A percentile compares a stretch with the other conserved stretches of the same genome.
Conservation (phyloP, 768 basidiomycete species). For the Suillus subluteus region DNA sequence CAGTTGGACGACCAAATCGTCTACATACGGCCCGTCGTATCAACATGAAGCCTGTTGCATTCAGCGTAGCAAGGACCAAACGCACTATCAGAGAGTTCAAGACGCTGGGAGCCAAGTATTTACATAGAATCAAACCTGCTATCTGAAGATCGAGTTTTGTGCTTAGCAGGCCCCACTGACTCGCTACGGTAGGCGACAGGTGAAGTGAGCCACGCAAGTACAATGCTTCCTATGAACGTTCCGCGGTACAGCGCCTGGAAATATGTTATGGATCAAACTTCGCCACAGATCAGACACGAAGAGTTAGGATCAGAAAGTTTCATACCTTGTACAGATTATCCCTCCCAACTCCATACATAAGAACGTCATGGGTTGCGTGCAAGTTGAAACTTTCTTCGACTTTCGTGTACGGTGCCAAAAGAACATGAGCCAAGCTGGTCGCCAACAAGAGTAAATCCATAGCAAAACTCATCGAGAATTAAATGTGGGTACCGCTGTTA, state of each 20-base stretch:
- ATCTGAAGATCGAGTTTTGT: slow-evolving; percentile 75
- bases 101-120: slow-evolving; percentile 1
- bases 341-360: slow-evolving; percentile 68
- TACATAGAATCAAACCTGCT: slow-evolving; percentile 49
- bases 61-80: slow-evolving; percentile 66
- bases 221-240: slow-evolving; percentile 80
- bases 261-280: slow-evolving; percentile 91
- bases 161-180: slow-evolving; percentile 43
- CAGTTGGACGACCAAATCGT: slow-evolving; percentile 65
- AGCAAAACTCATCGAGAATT: slow-evolving; percentile 19
- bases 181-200: slow-evolving; percentile 51
- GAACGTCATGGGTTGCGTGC: slow-evolving; percentile 87
- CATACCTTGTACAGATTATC: slow-evolving; percentile 41
- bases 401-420: slow-evolving; percentile 88
- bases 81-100: slow-evolving; percentile 55
- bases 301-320: not conserved
- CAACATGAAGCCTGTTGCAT: slow-evolving; percentile 63
- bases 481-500: not conserved
- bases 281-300: slow-evolving; percentile 12
- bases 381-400: slow-evolving; percentile 98
- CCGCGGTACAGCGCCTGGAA: slow-evolving; percentile 88
- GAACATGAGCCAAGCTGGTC: slow-evolving; percentile 66
- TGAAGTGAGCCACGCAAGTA: slow-evolving; percentile 61
- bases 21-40: slow-evolving; percentile 63
- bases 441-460: slow-evolving; percentile 56